Base-by-base conservation (phyloP, 2,329 filamentous ascomycete species). In the Exophiala sp. region DNA sequence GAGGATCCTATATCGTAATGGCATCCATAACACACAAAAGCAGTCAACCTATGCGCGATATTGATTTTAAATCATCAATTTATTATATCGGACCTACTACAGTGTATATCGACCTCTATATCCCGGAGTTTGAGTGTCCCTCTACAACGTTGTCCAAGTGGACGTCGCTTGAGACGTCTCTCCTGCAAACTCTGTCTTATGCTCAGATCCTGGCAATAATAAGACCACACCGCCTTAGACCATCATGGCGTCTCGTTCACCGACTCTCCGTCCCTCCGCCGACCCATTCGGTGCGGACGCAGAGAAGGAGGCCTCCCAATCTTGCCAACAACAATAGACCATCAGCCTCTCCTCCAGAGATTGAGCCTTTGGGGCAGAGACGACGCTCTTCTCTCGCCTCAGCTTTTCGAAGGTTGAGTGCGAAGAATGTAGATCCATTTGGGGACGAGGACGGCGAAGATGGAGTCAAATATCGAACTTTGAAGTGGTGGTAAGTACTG, bases 401-500 rank as follows among this genome's bases (percentile, higher is more conserved):
- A 14, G 41, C 50, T 4, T 49, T 38, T 27, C 50, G 41, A 21
- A 41, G 50, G 14, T 45, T 46, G 37, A 53, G 46, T 21, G 42
- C 10, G 16, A 19, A 43, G 18, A 39, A 49, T 19, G n/a, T n/a
- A 46, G 56, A 58, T 30, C 56, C 56, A 2, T 58, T 58, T 24
- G 53, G 44, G 1, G 50, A 56, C 2, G 56, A 54, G 30, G 44
- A 38, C 3, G 52, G 42, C 21, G 56, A 52, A 18, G 57, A 46
- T 14, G 51, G 23, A 21, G 52, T 58, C 37, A 51, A 59, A 32
- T 59, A 59, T 47, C 47, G 52, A 23, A 58, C 55, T 14, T 34
- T 59, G 47, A 46, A 47, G 29, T 59, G 57, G 57, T 59, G 57
- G 52, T 55, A 43, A 47, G 39, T 39, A 48, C 2, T n/a, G n/a